Conservation (phyloP, 225 moss, liverwort and hornwort species). For the Pleurozium schreberi region DNA sequence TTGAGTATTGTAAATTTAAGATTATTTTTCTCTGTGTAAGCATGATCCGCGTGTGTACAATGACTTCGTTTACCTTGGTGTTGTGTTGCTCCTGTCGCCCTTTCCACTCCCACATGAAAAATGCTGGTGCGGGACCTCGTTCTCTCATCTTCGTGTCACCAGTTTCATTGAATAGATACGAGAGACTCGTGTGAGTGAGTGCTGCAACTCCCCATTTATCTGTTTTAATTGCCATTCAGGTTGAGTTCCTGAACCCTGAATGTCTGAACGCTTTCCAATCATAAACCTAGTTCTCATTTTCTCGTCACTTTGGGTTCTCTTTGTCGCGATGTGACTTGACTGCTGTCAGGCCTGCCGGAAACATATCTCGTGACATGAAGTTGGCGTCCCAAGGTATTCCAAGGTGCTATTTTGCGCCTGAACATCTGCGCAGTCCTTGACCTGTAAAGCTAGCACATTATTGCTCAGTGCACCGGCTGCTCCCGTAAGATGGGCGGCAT, state of each 20-base stretch:
- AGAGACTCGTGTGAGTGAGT: background rate
- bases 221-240: background rate
- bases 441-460: constrained; percentile 3
- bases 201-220: background rate
- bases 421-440: background rate
- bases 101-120: background rate
- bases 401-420: background rate
- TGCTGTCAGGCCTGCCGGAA: background rate
- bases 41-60: background rate
- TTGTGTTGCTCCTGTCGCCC: background rate
- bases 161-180: background rate
- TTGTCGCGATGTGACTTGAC: background rate
- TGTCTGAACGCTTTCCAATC: background rate
- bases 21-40: background rate
- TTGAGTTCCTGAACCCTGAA: background rate
- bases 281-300: background rate
- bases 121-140: background rate
- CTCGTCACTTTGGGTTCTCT: background rate
- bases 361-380: background rate
- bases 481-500: background rate
- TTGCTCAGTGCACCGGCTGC: background rate
- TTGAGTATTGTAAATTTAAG: constrained; percentile 12
- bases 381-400: background rate
- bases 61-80: background rate
- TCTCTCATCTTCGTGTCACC: background rate